phyloP scores from a whole-genome alignment of 225 moss, liverwort and hornwort species.

The Pseudoscleropodium purum region DNA sequence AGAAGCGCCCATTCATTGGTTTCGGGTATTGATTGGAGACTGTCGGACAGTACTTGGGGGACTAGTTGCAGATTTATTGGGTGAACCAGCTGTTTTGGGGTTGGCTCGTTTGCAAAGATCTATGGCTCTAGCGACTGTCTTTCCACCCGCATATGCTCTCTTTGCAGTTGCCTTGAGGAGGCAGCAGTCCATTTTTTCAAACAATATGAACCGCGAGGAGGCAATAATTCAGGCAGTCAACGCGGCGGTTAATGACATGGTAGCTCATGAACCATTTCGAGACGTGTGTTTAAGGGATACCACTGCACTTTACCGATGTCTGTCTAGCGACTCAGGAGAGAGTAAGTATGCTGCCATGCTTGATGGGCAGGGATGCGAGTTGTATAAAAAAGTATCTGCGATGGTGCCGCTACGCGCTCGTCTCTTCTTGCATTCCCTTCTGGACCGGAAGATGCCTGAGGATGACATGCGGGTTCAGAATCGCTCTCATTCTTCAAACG shows the following conservation, averaged over 20 bases:
- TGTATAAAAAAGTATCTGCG: constrained; percentile 51
- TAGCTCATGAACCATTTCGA: constrained; percentile 94
- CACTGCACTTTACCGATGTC: constrained; percentile 61
- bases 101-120: constrained; percentile 74
- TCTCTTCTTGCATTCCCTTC: constrained; percentile 81
- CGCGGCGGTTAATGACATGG: constrained; percentile 78
- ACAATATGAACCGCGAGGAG: constrained; percentile 62
- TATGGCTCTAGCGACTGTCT: constrained; percentile 70
- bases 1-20: constrained; percentile 90
- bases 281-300: constrained; percentile 92
- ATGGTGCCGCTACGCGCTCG: constrained; percentile 90
- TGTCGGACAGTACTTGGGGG: constrained; percentile 77
- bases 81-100: constrained; percentile 73
- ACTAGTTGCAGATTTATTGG: constrained; percentile 80
- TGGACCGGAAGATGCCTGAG: constrained; percentile 84
- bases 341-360: constrained; percentile 78
- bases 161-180: constrained; percentile 82
- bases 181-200: constrained; percentile 45
- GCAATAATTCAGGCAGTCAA: constrained; percentile 66
- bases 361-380: constrained; percentile 77
- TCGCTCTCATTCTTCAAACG: constrained; percentile 51
- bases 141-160: constrained; percentile 86
- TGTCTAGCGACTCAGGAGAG: constrained; percentile 78
- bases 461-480: constrained; percentile 69
- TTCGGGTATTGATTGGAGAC: constrained; percentile 85